Evolutionary conservation across 2,329 filamentous ascomycete genomes (phyloP), one percentile per base, ranked within the genome.

Genomic region (Phyllosticta ampelicida): DNA sequence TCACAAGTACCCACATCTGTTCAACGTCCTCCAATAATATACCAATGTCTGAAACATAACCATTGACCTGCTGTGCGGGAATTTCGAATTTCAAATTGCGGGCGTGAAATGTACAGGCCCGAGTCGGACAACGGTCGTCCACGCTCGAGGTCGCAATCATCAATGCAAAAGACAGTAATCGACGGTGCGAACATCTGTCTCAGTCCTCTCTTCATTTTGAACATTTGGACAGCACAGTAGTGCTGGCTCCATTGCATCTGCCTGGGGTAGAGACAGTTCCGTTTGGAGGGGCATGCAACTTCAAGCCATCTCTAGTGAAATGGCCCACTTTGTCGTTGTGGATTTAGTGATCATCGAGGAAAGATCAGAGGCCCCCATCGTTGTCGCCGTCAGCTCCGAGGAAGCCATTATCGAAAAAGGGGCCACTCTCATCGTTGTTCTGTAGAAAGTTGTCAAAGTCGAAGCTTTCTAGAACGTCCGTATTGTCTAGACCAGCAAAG

Each of bases 361-460:
- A 26, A 26, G 23, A n/a, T 44, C 36, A 44, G 36, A 44, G 36
- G 5, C 36, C 36, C 13, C 36, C 36, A 16, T 44, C 36, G 13
- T 44, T 44, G 36, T 44, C 36, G 36, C 56, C 56, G 16, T 58
- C 51, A 26, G 19, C 44, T 21, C 52, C 51, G 19, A 58, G 54
- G 11, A 53, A 51, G 44, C 19, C 20, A 44, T 51, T 16, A 11
- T 58, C 56, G 44, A 58, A 58, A 16, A 48, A 54, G 51, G 54
- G 54, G 30, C 36, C 48, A 29, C 21, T 48, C 19, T 18, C 44
- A n/a, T 75, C 74, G 48, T 72, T 73, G 26, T 78, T 81, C 65
- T 85, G 82, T 55, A 86, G 73, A 73, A 86, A 86, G 16, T 79
- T 82, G 66, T 86, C 83, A 67, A 86, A 86, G 69, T 86, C 82